Conservation (phyloP, 805 yeast species). For the Lipomyces orientalis region DNA sequence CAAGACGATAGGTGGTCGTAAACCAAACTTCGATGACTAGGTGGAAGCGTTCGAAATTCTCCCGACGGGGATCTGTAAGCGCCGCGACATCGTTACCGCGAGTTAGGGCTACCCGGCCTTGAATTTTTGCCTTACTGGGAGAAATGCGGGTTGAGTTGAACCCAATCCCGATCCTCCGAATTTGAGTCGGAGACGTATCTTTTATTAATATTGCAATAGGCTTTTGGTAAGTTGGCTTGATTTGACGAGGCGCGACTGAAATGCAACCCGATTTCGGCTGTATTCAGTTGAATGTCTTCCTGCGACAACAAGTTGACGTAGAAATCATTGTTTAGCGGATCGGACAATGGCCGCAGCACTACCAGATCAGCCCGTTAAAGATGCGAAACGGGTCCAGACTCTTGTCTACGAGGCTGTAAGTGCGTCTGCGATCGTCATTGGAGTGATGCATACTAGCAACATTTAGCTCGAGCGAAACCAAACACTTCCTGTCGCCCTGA, state of each 20-base stretch:
- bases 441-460: background rate
- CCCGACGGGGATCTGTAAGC: too few relatives aligned
- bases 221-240: background rate
- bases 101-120: background rate
- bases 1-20: background rate
- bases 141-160: background rate
- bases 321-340: background rate
- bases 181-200: background rate
- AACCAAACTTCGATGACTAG: background rate
- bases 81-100: background rate
- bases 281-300: background rate
- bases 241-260: background rate
- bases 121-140: background rate
- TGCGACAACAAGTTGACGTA: background rate
- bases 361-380: background rate
- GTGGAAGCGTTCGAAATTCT: too few relatives aligned
- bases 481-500: slow-evolving; percentile 41
- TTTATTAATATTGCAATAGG: background rate
- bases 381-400: slow-evolving; percentile 14
- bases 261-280: background rate
- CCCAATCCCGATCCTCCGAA: too few relatives aligned
- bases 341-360: background rate
- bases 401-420: slow-evolving; percentile 28
- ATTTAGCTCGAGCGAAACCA: slow-evolving; percentile 38
- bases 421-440: background rate